Evolutionary conservation across 441 rosid genomes (phyloP).

Genomic region (Manihot esculenta): DNA sequence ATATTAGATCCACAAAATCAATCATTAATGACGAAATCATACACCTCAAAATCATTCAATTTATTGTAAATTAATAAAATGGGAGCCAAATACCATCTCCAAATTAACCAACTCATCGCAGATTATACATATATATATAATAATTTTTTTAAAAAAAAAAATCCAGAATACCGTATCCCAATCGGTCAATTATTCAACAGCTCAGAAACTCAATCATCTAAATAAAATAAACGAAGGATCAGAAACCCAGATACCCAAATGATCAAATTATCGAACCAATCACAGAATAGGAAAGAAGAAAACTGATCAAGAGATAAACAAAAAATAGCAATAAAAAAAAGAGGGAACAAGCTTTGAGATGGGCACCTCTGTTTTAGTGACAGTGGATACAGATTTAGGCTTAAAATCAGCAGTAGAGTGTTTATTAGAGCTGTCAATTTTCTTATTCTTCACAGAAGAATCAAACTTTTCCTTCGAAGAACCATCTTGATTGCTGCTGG

Average conservation of each 20-base stretch:
- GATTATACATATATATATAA: slow-evolving; percentile 10
- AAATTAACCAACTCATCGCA: slow-evolving; percentile 26
- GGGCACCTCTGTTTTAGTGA: slow-evolving; percentile 66
- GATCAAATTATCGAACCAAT: slow-evolving; percentile 19
- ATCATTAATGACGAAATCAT: not conserved
- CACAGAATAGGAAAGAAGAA: not conserved
- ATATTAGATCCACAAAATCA: slow-evolving; percentile 1
- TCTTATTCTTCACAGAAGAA: slow-evolving; percentile 47
- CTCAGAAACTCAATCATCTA: not conserved
- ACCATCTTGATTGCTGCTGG: slow-evolving; percentile 39
- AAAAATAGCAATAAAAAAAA: slow-evolving; percentile 9
- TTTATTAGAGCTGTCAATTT: slow-evolving; percentile 44
- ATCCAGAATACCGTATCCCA: slow-evolving; percentile 6
- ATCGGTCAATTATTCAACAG: slow-evolving; percentile 6
- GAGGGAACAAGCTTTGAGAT: not conserved
- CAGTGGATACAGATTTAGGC: slow-evolving; percentile 46
- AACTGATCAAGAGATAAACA: not conserved
- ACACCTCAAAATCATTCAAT: slow-evolving; percentile 13
- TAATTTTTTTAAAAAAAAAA: too few relatives aligned
- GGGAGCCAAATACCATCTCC: slow-evolving; percentile 18
- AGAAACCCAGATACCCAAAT: slow-evolving; percentile 14
- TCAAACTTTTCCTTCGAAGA: slow-evolving; percentile 46
- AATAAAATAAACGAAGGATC: not conserved
- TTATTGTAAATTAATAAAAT: slow-evolving; percentile 17
- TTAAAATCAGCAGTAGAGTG: slow-evolving; percentile 39